Conservation (phyloP, 192 early-diverging fungal species). For the Gryganskiella cystojenkinii region DNA sequence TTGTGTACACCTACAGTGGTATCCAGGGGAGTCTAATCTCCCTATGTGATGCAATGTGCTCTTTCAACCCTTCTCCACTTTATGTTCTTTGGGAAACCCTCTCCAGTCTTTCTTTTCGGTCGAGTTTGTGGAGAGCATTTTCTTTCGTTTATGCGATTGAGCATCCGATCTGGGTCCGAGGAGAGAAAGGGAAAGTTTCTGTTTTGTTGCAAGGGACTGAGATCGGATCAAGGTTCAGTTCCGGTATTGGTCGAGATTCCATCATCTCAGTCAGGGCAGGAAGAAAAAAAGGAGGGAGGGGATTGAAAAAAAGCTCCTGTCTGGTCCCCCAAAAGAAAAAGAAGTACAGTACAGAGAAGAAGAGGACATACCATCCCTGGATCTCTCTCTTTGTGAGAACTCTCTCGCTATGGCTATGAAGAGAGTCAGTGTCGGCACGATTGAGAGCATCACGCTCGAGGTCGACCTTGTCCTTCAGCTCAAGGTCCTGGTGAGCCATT, state of each 20-base stretch:
- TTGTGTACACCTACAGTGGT: too few species aligned
- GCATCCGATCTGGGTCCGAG: neutral
- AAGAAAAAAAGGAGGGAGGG: neutral
- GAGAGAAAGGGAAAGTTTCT: too few species aligned
- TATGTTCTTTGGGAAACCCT: too few species aligned
- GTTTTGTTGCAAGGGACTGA: too few species aligned
- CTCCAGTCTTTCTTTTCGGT: too few species aligned
- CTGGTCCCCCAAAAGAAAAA: neutral
- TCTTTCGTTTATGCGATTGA: neutral
- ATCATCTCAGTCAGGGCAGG: too few species aligned
- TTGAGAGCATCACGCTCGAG: slow-evolving; percentile 6
- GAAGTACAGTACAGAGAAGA: neutral
- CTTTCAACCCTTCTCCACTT: too few species aligned
- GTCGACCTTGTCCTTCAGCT: slow-evolving; percentile 5
- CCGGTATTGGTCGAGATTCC: too few species aligned
- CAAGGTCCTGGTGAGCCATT: neutral
- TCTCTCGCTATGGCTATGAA: neutral
- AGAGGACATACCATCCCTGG: slow-evolving; percentile 32
- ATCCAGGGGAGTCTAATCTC: too few species aligned
- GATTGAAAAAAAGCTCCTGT: neutral
- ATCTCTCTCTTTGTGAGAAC: slow-evolving; percentile 45
- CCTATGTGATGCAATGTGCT: too few species aligned
- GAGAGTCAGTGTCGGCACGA: neutral
- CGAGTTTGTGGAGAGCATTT: too few species aligned
- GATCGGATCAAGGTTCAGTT: neutral